phyloP scores from a whole-genome alignment of 305 asterid genomes.

The Salvia sclarea region DNA sequence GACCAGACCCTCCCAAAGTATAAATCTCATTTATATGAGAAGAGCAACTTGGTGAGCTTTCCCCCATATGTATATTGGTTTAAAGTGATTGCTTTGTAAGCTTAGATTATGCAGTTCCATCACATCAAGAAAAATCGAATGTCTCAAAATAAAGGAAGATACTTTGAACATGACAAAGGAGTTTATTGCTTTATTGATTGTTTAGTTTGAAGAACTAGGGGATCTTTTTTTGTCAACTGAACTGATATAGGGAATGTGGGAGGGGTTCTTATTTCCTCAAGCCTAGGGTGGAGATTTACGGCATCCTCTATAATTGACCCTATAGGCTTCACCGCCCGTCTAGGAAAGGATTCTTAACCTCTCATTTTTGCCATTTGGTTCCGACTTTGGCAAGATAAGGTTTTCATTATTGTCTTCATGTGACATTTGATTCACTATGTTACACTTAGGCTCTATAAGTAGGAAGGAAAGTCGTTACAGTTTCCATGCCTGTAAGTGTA shows the following conservation, averaged over 20 bases:
- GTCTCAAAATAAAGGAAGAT: neutral
- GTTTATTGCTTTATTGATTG: neutral
- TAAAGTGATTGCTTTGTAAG: neutral
- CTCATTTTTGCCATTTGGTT: neutral
- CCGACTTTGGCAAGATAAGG: neutral
- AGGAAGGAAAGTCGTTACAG: neutral
- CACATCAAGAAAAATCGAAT: neutral
- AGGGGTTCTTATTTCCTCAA: neutral
- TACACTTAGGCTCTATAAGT: neutral
- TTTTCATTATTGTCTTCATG: neutral
- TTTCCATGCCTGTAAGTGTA: neutral
- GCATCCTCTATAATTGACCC: neutral
- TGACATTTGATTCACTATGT: neutral
- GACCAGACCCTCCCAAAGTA: constrained; percentile 44
- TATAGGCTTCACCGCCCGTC: neutral
- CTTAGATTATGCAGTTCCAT: neutral
- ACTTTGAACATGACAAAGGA: neutral
- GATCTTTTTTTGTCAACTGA: neutral
- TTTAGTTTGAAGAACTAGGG: neutral
- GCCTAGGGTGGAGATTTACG: neutral
- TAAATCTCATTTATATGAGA: constrained; percentile 29
- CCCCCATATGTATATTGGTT: neutral
- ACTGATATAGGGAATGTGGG: neutral
- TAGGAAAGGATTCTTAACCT: neutral
- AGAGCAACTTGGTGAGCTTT: constrained; percentile 17